Conservation (phyloP, 1,284 basidiomycete species). For the Testicularia cyperi region DNA sequence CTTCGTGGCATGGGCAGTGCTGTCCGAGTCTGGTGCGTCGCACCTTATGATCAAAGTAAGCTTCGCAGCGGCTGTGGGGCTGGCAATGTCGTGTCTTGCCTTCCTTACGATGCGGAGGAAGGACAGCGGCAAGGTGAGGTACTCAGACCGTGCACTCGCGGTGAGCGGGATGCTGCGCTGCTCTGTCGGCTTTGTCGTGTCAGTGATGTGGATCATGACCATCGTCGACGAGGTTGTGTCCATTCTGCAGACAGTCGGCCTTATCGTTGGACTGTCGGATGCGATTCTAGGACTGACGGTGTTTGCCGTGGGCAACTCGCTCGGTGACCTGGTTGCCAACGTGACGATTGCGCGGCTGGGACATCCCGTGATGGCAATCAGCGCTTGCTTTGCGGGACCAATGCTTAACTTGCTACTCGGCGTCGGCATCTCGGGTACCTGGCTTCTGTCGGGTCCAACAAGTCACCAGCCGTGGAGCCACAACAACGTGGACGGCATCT, state of each 20-base stretch:
- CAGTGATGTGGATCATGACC: constrained; percentile 57
- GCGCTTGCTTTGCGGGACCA: constrained; percentile 88
- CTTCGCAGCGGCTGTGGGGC: constrained; percentile 8
- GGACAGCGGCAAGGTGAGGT: constrained; percentile 17
- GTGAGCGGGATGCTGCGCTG: constrained; percentile 33
- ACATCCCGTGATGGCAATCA: constrained; percentile 66
- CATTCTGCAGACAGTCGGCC: constrained; percentile 75
- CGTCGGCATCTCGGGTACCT: constrained; percentile 72
- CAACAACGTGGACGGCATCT: constrained; percentile 52
- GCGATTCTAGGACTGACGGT: constrained; percentile 95
- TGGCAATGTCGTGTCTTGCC: constrained; percentile 1
- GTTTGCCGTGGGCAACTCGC: constrained; percentile 92
- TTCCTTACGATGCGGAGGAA: constrained; percentile 21
- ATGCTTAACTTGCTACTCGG: constrained; percentile 97
- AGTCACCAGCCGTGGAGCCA: constrained; percentile 17
- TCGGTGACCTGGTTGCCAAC: constrained; percentile 95
- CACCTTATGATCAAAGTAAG: constrained; percentile 12
- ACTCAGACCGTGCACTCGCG: constrained; percentile 23
- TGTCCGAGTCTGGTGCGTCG: constrained; percentile 17
- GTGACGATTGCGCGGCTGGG: constrained; percentile 68
- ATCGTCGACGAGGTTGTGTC: constrained; percentile 55
- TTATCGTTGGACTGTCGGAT: constrained; percentile 91
- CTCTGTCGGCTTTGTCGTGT: constrained; percentile 48
- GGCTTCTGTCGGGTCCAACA: constrained; percentile 20
- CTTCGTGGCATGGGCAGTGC: constrained; percentile 47